Evolutionary conservation across 768 basidiomycete genomes (phyloP).

Genomic region (Collybia nuda): DNA sequence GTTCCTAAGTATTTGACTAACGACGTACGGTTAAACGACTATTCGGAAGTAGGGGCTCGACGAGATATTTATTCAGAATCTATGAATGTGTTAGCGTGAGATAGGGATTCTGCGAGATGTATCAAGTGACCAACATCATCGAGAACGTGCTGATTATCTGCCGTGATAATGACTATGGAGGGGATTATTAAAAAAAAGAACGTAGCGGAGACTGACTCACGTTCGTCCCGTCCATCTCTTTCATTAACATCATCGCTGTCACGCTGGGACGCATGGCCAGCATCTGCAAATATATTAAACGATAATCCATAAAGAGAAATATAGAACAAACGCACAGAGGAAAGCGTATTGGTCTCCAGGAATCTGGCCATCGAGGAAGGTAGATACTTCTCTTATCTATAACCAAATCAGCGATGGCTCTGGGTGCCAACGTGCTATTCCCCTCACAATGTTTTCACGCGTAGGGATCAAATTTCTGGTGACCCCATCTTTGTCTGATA

Average conservation of each 20-base stretch:
- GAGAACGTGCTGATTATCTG: not conserved
- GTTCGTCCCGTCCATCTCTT: not conserved
- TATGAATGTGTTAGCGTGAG: not conserved
- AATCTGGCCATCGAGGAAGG: not conserved
- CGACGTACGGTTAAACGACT: conserved; percentile 1
- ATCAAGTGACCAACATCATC: not conserved
- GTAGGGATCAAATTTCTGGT: not conserved
- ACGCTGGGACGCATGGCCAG: not conserved
- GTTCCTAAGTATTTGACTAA: not conserved
- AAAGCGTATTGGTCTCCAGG: not conserved
- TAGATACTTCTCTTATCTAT: not conserved
- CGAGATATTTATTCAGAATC: conserved; percentile 1
- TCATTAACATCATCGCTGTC: not conserved
- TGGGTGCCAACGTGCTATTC: not conserved
- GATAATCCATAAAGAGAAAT: too few relatives aligned
- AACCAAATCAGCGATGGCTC: not conserved
- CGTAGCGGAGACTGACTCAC: not conserved
- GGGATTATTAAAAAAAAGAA: not conserved
- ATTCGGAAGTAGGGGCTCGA: not conserved
- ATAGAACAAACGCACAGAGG: not conserved
- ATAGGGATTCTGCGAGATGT: not conserved
- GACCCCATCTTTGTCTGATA: not conserved
- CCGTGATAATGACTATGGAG: not conserved
- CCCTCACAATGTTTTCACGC: not conserved
- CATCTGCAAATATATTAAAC: not conserved